Conservation (phyloP, 2,329 filamentous ascomycete genomes). For the Stachybotrys elegans region DNA sequence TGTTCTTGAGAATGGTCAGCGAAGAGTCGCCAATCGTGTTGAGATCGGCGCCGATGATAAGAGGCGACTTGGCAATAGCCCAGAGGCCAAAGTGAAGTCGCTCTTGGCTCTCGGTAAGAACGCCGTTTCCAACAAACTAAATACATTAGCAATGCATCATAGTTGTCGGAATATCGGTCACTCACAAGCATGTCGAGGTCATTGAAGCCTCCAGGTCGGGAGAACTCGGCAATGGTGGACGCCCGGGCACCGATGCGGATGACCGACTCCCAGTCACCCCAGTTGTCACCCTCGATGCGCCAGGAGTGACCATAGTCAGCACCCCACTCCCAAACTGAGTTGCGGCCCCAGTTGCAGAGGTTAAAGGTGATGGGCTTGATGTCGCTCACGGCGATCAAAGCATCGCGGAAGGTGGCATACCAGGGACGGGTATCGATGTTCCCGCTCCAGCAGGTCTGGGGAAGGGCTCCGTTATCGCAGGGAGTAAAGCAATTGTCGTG, state of each 20-base stretch:
- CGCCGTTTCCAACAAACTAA: conserved; percentile 9
- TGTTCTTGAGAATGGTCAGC: conserved; percentile 16
- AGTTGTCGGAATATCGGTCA: too few relatives aligned
- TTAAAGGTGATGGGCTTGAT: conserved; percentile 39
- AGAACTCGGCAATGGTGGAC: conserved; percentile 9
- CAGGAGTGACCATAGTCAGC: conserved; percentile 34
- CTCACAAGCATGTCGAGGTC: conserved; percentile 19
- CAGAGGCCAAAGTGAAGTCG: conserved; percentile 18
- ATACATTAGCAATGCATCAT: background rate
- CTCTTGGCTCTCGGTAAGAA: conserved; percentile 12
- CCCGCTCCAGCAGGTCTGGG: background rate
- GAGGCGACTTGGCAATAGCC: conserved; percentile 19
- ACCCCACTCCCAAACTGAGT: conserved; percentile 40
- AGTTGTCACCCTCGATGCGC: conserved; percentile 31
- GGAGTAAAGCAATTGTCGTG: conserved; percentile 10
- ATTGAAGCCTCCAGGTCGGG: conserved; percentile 17
- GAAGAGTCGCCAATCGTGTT: conserved; percentile 13
- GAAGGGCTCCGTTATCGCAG: background rate
- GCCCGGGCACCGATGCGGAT: conserved; percentile 6
- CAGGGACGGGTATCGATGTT: background rate
- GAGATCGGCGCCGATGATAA: conserved; percentile 17
- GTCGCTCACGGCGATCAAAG: conserved; percentile 23
- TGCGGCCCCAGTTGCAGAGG: conserved; percentile 46
- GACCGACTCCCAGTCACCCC: conserved; percentile 9
- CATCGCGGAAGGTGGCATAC: conserved; percentile 37